A percentile compares a stretch with the other conserved stretches of the same genome.
These are phyloP conservation scores for Diutina mesorugosa DNA, from an alignment of 1,139 yeast genomes.

Conservation along the genomic window DNA sequence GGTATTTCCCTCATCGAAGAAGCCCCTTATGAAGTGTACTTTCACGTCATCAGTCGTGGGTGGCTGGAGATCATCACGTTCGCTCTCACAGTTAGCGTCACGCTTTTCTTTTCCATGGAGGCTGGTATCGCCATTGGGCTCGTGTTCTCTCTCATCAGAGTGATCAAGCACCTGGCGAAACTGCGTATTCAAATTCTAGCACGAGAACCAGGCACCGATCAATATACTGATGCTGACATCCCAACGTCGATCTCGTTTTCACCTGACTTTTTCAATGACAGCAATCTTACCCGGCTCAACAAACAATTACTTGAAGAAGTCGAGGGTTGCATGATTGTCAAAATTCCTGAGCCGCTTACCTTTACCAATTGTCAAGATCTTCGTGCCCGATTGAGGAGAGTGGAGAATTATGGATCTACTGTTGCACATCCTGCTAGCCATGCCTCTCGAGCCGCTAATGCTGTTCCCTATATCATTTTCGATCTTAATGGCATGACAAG, in stretches of 20 bases:
- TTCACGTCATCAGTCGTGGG: conserved; percentile 66
- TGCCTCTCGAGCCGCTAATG: conserved; percentile 35
- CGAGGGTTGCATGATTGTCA: conserved; percentile 77
- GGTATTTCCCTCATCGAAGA: conserved; percentile 76
- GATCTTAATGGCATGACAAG: conserved; percentile 82
- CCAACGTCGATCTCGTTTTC: not conserved
- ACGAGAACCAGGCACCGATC: conserved; percentile 64
- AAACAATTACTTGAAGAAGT: conserved; percentile 48
- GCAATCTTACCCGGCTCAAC: conserved; percentile 23
- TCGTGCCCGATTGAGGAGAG: conserved; percentile 56
- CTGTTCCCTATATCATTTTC: conserved; percentile 59
- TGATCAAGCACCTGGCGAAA: conserved; percentile 72
- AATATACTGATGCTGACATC: conserved; percentile 68
- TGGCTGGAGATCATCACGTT: conserved; percentile 69
- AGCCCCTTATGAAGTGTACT: conserved; percentile 67
- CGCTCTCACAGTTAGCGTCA: conserved; percentile 54
- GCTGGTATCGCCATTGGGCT: conserved; percentile 84
- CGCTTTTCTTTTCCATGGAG: conserved; percentile 76
- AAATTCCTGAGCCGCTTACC: conserved; percentile 26
- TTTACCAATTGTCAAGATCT: conserved; percentile 85
- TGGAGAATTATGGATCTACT: conserved; percentile 78
- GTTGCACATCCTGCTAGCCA: conserved; percentile 76
- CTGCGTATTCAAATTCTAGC: conserved; percentile 88
- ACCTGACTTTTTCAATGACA: conserved; percentile 18
- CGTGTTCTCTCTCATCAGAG: conserved; percentile 64